Evolutionary conservation across 345 rosid genomes (phyloP).

Genomic region (Brassica rapa): DNA sequence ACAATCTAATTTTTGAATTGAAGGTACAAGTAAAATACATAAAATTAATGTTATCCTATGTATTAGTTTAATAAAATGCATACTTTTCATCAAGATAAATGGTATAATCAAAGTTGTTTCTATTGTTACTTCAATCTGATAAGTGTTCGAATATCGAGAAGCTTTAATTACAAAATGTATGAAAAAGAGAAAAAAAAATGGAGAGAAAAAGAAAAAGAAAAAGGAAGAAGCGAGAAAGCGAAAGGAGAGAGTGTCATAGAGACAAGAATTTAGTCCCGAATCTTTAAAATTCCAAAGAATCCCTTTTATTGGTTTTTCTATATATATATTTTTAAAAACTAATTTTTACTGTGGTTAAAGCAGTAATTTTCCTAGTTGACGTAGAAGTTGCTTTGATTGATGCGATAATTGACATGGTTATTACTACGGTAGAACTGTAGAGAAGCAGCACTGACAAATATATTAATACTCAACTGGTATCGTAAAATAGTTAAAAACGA

Average conservation of each 20-base stretch:
- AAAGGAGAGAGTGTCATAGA: slow-evolving; percentile 54
- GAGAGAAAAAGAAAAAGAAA: not conserved
- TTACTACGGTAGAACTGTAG: slow-evolving; percentile 14
- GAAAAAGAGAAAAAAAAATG: not conserved
- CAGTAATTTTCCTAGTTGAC: slow-evolving; percentile 20
- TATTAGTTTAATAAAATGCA: not conserved
- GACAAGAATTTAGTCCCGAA: slow-evolving; percentile 38
- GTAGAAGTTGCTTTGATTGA: slow-evolving; percentile 29
- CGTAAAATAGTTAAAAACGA: not conserved
- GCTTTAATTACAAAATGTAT: not conserved
- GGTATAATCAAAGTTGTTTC: not conserved
- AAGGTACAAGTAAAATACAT: not conserved
- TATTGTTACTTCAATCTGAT: not conserved
- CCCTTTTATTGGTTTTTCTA: not conserved
- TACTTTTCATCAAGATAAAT: not conserved
- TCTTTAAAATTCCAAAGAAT: slow-evolving; percentile 32
- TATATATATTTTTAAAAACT: not conserved
- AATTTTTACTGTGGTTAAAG: slow-evolving; percentile 17
- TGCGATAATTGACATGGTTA: slow-evolving; percentile 35
- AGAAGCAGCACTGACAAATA: not conserved
- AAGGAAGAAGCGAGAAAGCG: slow-evolving; percentile 46
- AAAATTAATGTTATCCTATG: not conserved
- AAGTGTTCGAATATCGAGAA: slow-evolving; percentile 15
- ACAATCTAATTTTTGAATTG: not conserved
- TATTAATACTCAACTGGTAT: not conserved